Percentiles rank a stretch among this genome's conserved stretches.
phyloP scores from a whole-genome alignment of 31 red algal genomes.

The Asparagopsis taxiformis region DNA sequence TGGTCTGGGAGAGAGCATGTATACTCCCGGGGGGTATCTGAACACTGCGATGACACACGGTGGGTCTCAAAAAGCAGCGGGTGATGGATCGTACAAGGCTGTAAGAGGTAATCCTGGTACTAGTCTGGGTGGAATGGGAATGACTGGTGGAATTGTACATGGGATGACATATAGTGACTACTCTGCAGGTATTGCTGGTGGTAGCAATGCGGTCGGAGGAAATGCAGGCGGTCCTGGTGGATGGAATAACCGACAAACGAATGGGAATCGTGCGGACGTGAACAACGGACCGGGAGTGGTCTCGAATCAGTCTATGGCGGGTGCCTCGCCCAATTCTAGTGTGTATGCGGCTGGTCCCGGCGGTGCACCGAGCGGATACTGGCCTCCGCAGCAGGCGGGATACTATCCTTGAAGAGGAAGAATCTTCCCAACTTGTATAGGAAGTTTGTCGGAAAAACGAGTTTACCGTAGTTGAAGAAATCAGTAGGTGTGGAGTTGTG shows the following conservation, averaged over 20 bases:
- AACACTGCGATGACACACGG: slow-evolving; percentile 40
- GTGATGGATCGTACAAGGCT: slow-evolving; percentile 43
- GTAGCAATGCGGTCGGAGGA: slow-evolving; percentile 35
- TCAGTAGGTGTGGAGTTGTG: neutral
- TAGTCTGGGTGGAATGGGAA: slow-evolving; percentile 48
- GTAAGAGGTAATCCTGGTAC: slow-evolving; percentile 37
- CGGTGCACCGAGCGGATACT: slow-evolving; percentile 55
- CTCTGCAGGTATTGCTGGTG: slow-evolving; percentile 36
- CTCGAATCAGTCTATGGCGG: slow-evolving; percentile 26
- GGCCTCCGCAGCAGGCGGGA: slow-evolving; percentile 28
- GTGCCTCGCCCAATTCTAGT: slow-evolving; percentile 39
- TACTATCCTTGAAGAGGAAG: slow-evolving; percentile 15
- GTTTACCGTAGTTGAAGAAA: neutral
- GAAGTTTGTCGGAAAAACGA: neutral
- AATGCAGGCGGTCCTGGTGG: slow-evolving; percentile 26
- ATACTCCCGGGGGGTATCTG: slow-evolving; percentile 69
- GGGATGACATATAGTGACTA: slow-evolving; percentile 52
- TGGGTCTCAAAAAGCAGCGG: slow-evolving; percentile 23
- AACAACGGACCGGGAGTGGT: slow-evolving; percentile 15
- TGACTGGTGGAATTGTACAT: slow-evolving; percentile 46
- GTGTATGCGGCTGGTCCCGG: slow-evolving; percentile 44
- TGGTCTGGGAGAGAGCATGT: slow-evolving; percentile 75
- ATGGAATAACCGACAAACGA: slow-evolving; percentile 50
- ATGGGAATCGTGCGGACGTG: slow-evolving; percentile 10
- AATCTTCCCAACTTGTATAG: neutral